Conservation (phyloP, 495 filamentous ascomycete species). For the Lasiosphaeria miniovina region DNA sequence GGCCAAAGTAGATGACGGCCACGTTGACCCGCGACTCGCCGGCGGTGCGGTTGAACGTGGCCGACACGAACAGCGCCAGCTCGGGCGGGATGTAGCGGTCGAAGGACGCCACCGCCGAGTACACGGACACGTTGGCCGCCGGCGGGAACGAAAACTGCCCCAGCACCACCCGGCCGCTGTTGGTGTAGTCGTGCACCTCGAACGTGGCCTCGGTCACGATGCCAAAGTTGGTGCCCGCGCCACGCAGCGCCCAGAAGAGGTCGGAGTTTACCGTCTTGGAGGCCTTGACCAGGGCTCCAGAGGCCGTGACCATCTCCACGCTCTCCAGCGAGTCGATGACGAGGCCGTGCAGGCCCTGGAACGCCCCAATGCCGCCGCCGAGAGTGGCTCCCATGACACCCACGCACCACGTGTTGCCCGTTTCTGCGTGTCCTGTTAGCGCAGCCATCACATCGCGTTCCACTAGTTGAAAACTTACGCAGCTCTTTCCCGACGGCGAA, state of each 20-base stretch:
- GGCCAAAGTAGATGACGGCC: not conserved
- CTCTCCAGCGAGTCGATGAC: constrained; percentile 31
- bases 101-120: not conserved
- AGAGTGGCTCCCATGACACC: constrained; percentile 39
- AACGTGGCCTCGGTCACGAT: constrained; percentile 32
- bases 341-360: constrained; percentile 37
- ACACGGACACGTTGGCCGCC: not conserved
- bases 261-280: constrained; percentile 38
- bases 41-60: not conserved
- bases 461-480: not conserved
- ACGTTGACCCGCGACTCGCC: not conserved
- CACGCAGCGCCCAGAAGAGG: constrained; percentile 26
- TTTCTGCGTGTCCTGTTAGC: not conserved
- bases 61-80: not conserved
- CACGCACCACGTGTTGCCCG: constrained; percentile 23
- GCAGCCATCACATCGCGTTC: not conserved
- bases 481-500: constrained; percentile 9
- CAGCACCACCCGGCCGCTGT: not conserved
- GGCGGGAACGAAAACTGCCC: not conserved
- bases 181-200: constrained; percentile 12
- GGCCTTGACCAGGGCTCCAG: constrained; percentile 31
- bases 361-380: constrained; percentile 38
- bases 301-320: constrained; percentile 25
- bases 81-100: not conserved
- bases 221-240: constrained; percentile 46